phyloP scores from a whole-genome alignment of 2,329 filamentous ascomycete species.

The Amauroascus verrucosus region DNA sequence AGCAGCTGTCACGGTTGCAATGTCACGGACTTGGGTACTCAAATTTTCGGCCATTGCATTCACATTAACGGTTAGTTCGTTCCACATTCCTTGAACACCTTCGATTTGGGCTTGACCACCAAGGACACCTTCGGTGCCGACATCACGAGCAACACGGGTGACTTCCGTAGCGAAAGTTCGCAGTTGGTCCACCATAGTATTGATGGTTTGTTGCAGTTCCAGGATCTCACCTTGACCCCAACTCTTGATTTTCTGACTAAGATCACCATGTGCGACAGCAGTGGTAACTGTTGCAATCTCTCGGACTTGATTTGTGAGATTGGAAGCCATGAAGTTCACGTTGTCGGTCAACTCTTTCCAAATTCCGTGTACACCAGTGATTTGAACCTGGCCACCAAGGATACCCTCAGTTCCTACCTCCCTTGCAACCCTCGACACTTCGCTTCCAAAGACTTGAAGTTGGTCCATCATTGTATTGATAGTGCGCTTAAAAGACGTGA shows the following conservation, averaged over 20 bases:
- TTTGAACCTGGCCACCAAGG: constrained; percentile 84
- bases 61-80: constrained; percentile 74
- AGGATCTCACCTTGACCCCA: constrained; percentile 73
- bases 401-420: constrained; percentile 95
- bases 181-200: constrained; percentile 80
- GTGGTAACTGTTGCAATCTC: constrained; percentile 79
- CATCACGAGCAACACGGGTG: constrained; percentile 70
- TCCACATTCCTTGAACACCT: constrained; percentile 81
- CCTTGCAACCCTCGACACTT: constrained; percentile 86
- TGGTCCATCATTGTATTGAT: constrained; percentile 99
- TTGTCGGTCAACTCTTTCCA: constrained; percentile 96
- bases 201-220: constrained; percentile 75
- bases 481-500: constrained; percentile 92
- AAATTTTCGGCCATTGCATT: constrained; percentile 83
- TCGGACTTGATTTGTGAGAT: constrained; percentile 72
- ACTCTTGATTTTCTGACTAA: constrained; percentile 75
- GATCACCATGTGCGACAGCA: constrained; percentile 69
- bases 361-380: constrained; percentile 87
- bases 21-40: constrained; percentile 85
- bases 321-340: constrained; percentile 75
- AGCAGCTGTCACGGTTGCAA: constrained; percentile 65
- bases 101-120: constrained; percentile 75
- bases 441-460: constrained; percentile 88
- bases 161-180: constrained; percentile 77
- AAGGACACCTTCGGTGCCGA: constrained; percentile 72